A percentile compares a stretch with the other conserved stretches of the same genome.
Conservation (phyloP, 2,329 filamentous ascomycete genomes). For the Pseudophaeomoniella oleicola region DNA sequence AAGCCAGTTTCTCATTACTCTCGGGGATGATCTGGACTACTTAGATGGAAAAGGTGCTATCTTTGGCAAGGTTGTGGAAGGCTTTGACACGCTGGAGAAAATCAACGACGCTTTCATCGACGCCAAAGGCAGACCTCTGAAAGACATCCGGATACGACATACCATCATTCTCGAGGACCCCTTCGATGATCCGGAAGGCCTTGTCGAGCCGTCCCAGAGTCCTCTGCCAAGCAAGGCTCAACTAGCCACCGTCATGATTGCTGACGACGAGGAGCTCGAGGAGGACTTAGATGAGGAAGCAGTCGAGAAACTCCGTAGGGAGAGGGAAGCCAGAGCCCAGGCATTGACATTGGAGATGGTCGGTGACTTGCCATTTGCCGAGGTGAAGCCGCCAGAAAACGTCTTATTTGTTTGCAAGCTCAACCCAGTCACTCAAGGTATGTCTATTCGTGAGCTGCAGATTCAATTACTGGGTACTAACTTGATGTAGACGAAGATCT, state of each 20-base stretch:
- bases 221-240: constrained; percentile 73
- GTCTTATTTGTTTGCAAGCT: constrained; percentile 97
- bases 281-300: constrained; percentile 68
- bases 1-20: constrained; percentile 87
- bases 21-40: constrained; percentile 79
- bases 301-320: constrained; percentile 63
- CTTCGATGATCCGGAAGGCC: constrained; percentile 63
- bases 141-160: constrained; percentile 90
- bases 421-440: constrained; percentile 77
- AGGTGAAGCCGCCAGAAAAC: constrained; percentile 94
- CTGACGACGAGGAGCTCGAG: constrained; percentile 70
- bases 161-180: constrained; percentile 87
- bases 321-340: constrained; percentile 84
- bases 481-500: constrained; percentile 59
- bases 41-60: constrained; percentile 88
- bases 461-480: constrained; percentile 1
- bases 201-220: constrained; percentile 64
- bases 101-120: constrained; percentile 85
- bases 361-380: constrained; percentile 89
- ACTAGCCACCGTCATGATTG: constrained; percentile 80
- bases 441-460: constrained; percentile 9
- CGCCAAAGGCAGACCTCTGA: constrained; percentile 69
- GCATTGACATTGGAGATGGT: constrained; percentile 95
- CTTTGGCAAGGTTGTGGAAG: constrained; percentile 90
- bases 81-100: constrained; percentile 85